Conservation (phyloP, 352 stramenopile genomes). For the Phytophthora constricta region DNA sequence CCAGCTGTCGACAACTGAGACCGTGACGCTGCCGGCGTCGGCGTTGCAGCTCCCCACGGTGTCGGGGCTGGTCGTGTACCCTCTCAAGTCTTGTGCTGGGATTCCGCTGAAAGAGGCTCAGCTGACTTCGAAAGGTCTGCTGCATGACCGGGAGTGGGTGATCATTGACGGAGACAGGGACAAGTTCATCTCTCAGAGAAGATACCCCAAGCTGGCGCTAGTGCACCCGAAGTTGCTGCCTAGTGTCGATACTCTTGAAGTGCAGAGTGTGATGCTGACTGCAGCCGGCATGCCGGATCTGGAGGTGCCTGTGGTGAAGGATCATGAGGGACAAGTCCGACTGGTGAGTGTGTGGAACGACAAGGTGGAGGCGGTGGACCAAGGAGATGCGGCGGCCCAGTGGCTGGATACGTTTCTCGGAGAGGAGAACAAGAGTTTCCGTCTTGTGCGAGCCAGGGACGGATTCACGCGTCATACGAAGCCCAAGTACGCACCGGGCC, state of each 20-base stretch:
- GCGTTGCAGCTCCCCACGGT: constrained; percentile 46
- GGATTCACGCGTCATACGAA: constrained; percentile 61
- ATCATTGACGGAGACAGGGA: constrained; percentile 63
- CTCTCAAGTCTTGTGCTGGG: constrained; percentile 84
- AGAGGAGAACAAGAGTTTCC: constrained; percentile 46
- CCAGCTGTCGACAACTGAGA: constrained; percentile 14
- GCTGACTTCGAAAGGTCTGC: constrained; percentile 64
- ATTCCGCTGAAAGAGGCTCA: constrained; percentile 53
- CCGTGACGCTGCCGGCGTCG: constrained; percentile 18
- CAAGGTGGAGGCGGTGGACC: constrained; percentile 60
- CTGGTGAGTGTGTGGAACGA: constrained; percentile 70
- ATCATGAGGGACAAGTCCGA: constrained; percentile 36
- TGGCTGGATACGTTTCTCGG: constrained; percentile 73
- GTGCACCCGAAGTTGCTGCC: constrained; percentile 64
- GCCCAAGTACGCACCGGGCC: constrained; percentile 63
- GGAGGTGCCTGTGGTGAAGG: constrained; percentile 56
- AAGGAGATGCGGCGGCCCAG: constrained; percentile 58
- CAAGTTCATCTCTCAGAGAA: constrained; percentile 78
- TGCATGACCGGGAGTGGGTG: constrained; percentile 82
- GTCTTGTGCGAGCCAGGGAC: constrained; percentile 67
- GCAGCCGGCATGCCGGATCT: constrained; percentile 68
- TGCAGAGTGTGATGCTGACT: constrained; percentile 59
- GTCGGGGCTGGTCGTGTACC: constrained; percentile 73
- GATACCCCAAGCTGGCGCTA: constrained; percentile 69
- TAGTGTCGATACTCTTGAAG: constrained; percentile 30